Evolutionary conservation across 768 basidiomycete species (phyloP).

Genomic region (Pleurotus salmoneostramineus): DNA sequence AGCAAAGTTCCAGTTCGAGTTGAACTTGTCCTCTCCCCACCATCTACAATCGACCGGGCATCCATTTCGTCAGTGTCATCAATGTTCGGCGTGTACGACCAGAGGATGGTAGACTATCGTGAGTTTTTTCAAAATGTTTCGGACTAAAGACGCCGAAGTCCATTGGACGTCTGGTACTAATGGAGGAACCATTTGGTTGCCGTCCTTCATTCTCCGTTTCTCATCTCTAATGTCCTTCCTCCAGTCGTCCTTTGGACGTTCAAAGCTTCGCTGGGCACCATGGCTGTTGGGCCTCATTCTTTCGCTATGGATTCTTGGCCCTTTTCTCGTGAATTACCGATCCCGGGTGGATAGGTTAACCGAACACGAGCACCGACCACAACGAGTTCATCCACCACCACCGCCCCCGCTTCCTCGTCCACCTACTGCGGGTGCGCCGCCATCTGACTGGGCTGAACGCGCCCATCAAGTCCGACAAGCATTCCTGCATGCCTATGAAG

Average conservation of each 20-base stretch:
- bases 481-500: conserved; percentile 65
- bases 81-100: too few species aligned
- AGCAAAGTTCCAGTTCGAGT: too few species aligned
- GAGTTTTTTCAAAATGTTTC: too few species aligned
- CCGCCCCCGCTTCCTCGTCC: conserved; percentile 4
- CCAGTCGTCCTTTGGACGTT: not conserved
- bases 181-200: not conserved
- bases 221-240: not conserved
- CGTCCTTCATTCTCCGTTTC: not conserved
- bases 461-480: conserved; percentile 57
- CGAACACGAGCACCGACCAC: not conserved
- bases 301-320: conserved; percentile 1
- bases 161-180: not conserved
- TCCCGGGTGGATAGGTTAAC: not conserved
- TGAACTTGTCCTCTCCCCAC: too few species aligned
- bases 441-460: conserved; percentile 44
- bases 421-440: conserved; percentile 11
- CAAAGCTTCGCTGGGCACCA: not conserved
- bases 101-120: too few species aligned
- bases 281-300: not conserved
- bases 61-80: too few species aligned
- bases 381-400: not conserved
- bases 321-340: not conserved
- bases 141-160: too few species aligned
- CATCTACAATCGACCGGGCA: too few species aligned